Evolutionary conservation across 2,329 filamentous ascomycete species (phyloP), one percentile per base, ranked within the genome.

Genomic region (Aureobasidium sp.): DNA sequence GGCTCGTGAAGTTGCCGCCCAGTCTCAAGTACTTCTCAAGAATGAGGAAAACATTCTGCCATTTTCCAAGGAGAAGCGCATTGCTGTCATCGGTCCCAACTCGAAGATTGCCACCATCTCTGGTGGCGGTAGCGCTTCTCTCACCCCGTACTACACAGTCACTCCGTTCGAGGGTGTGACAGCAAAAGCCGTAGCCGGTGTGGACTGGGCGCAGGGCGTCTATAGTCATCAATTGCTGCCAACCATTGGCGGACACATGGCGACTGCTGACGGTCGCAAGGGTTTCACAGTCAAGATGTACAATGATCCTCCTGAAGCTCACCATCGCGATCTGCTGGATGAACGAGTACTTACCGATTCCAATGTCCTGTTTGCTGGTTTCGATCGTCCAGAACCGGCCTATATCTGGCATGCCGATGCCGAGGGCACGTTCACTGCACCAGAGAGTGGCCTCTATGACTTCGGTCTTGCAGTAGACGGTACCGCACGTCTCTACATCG

Each of bases 391-490:
- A 64, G 38, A 72, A 36, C 55, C 48, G 5, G 42, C 40, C 4
- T 2, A 31, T 20, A 70, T 81, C 11, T 82, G 77, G 73, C 82
- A 79, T 66, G 77, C 75, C 25, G 78, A 80, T 51, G 74, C 82
- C 11, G 88, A 91, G 69, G 88, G 88, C 25, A 83, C 80, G 3
- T 83, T 90, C 58, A 85, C 86, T 2, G 85, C 89, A 1, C 85
- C 90, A 4, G 86, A 90, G 69, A 87, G 88, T 69, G 84, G 84
- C 50, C 79, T 83, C 2, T 92, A 89, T 75, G 88, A 92, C 72
- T 87, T 93, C 65, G 87, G 89, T 20, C 80, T 91, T 31, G 87
- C 88, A 7, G 90, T 92, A 8, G 85, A 85, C 47, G 90, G 62
- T 20, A 54, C 62, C 4, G 62, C 50, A 9, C 40, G 33, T 11